Base-by-base conservation (phyloP, 148 eudicot species). In the Heliamphora exappendiculata region DNA sequence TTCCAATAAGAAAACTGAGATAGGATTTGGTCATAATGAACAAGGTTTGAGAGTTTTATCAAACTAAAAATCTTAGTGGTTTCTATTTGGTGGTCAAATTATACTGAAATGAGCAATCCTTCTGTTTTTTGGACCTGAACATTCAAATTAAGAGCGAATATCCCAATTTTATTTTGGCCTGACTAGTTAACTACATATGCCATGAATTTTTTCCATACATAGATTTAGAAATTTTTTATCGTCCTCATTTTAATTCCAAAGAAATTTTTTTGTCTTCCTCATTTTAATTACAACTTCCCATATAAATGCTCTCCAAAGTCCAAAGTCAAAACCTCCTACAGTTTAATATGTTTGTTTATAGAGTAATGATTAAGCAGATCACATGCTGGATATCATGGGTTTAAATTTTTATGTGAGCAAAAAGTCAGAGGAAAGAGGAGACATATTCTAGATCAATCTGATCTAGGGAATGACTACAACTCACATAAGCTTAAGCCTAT, bases 241-340 rank as follows among this genome's bases (percentile, higher is more conserved):
- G n/a, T n/a, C n/a, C n/a, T n/a, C n/a, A n/a, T n/a, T n/a, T n/a
- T n/a, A n/a, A n/a, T n/a, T n/a, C n/a, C n/a, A n/a, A n/a, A n/a
- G n/a, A n/a, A n/a, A n/a, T n/a, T n/a, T n/a, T n/a, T 12, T 12
- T 14, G 16, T 44, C 50, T 33, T 31, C 16, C 0, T 7, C 17
- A 20, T 53, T 53, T 26, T 13, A 26, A 59, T 58, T 41, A 19
- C 24, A 28, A 74, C 67, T 74, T 74, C 39, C 54, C 67, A 31
- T 9, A 47, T 20, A 65, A 42, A 45, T 20, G 14, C 58, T 41
- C 3, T 44, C 68, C 57, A 5, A 45, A n/a, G n/a, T n/a, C n/a
- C n/a, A n/a, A n/a, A 75, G 69, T 28, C 77, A 62, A 75, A 70
- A 29, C 41, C 29, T 45, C 24, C 42, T 45, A 31, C 39, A 44